phyloP scores from a whole-genome alignment of 768 basidiomycete species.

The Tulasnella sp. region DNA sequence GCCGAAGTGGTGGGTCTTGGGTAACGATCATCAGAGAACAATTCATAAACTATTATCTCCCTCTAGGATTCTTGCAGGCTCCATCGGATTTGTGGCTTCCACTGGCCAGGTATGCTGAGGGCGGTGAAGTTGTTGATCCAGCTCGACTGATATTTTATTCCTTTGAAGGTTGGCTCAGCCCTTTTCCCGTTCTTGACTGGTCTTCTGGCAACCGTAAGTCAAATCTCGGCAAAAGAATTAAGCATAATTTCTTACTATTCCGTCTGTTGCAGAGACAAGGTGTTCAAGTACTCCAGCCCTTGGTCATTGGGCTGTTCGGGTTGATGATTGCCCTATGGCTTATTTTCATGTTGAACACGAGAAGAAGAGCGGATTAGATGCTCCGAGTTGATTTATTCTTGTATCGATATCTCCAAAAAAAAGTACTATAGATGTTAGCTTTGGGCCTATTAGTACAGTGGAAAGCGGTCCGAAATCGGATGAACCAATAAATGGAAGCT shows the following conservation, averaged over 20 bases:
- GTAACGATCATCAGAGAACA: too few relatives aligned
- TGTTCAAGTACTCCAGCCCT: constrained; percentile 26
- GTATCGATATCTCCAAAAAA: not conserved
- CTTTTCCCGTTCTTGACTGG: constrained; percentile 59
- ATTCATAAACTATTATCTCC: not conserved
- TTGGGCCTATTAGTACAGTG: not conserved
- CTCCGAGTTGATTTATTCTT: not conserved
- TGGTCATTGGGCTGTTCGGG: constrained; percentile 19
- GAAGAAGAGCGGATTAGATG: constrained; percentile 22
- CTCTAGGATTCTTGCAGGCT: constrained; percentile 23
- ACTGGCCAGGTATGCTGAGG: constrained; percentile 30
- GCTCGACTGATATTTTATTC: not conserved
- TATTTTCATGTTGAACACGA: constrained; percentile 22
- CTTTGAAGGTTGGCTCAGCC: constrained; percentile 60
- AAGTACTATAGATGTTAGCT: not conserved
- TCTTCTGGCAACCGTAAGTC: constrained; percentile 25
- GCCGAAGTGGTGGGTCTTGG: not conserved
- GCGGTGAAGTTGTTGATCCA: not conserved
- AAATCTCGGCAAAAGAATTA: not conserved
- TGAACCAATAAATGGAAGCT: not conserved
- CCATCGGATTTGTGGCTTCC: constrained; percentile 39
- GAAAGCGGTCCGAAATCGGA: not conserved
- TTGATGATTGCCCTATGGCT: constrained; percentile 23
- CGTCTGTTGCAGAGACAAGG: constrained; percentile 7
- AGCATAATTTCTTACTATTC: not conserved